phyloP scores from a whole-genome alignment of 352 stramenopile species.

The Blastocystis sp. region DNA sequence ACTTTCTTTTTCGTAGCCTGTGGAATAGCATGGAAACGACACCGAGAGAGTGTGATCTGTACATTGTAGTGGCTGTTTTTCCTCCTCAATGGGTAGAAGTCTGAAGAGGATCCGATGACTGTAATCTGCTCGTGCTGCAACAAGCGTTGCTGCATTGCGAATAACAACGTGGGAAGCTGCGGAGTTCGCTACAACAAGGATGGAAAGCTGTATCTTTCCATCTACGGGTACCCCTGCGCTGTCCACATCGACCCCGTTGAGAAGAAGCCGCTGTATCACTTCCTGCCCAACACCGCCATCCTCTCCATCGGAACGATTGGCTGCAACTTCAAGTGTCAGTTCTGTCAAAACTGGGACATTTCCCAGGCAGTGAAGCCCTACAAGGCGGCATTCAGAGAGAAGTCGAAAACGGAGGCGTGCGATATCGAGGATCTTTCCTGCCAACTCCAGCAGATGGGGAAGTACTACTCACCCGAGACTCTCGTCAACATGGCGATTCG shows the following conservation, averaged over 20 bases:
- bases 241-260: slow-evolving; percentile 67
- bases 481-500: slow-evolving; percentile 31
- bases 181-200: slow-evolving; percentile 67
- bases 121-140: slow-evolving; percentile 53
- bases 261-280: slow-evolving; percentile 69
- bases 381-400: not conserved
- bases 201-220: slow-evolving; percentile 64
- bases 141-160: slow-evolving; percentile 59
- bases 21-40: not conserved
- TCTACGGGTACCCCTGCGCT: slow-evolving; percentile 66
- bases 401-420: not conserved
- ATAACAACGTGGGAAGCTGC: slow-evolving; percentile 44
- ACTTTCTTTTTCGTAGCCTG: not conserved
- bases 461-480: slow-evolving; percentile 51
- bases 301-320: slow-evolving; percentile 68
- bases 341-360: slow-evolving; percentile 70
- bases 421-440: slow-evolving; percentile 46
- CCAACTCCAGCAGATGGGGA: not conserved
- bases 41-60: slow-evolving; percentile 44
- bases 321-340: slow-evolving; percentile 67
- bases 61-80: slow-evolving; percentile 19
- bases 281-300: slow-evolving; percentile 62
- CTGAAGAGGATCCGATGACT: slow-evolving; percentile 13
- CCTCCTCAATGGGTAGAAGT: slow-evolving; percentile 6
- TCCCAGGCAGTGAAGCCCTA: slow-evolving; percentile 41